Conservation (phyloP, 2,329 filamentous ascomycete genomes). For the Alternaria consortialis region DNA sequence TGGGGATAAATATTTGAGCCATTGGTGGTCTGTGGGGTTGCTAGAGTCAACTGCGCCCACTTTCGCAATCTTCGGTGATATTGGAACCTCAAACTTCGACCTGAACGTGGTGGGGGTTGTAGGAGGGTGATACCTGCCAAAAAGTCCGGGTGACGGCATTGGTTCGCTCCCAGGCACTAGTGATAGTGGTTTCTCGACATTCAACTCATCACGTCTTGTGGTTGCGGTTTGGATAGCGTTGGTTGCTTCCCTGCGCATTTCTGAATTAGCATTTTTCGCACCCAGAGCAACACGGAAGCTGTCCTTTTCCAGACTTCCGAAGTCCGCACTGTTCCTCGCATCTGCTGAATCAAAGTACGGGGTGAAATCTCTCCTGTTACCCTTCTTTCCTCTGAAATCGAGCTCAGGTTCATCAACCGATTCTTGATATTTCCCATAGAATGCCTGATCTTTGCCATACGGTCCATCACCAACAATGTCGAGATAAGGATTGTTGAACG, state of each 20-base stretch:
- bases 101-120: fast-evolving
- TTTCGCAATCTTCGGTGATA: not conserved
- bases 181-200: not conserved
- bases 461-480: not conserved
- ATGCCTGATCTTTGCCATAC: not conserved
- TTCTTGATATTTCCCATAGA: not conserved
- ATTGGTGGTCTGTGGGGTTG: not conserved
- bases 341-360: not conserved
- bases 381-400: not conserved
- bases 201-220: not conserved
- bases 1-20: not conserved
- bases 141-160: too few species aligned
- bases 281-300: not conserved
- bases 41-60: not conserved
- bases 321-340: not conserved
- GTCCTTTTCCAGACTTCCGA: not conserved
- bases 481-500: not conserved
- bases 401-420: too few species aligned
- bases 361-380: not conserved
- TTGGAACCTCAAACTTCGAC: too few species aligned
- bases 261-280: not conserved
- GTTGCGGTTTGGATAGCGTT: not conserved
- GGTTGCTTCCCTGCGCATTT: not conserved
- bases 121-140: not conserved
- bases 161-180: not conserved